Evolutionary conservation across 495 filamentous ascomycete species (phyloP), one percentile per base, ranked within the genome.

Genomic region (Penicillium goetzii): DNA sequence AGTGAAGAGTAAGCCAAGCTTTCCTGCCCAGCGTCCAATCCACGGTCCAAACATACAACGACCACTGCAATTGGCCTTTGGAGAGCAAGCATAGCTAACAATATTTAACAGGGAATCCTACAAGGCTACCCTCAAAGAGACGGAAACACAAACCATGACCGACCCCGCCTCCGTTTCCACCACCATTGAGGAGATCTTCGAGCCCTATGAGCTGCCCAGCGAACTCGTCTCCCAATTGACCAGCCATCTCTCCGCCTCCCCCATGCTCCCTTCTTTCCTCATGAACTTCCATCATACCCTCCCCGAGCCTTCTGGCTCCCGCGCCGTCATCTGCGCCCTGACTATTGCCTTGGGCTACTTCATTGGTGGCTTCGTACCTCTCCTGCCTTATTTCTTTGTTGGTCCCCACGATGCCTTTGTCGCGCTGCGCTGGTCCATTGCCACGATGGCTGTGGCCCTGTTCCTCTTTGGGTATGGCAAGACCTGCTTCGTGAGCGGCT

Each of bases 371-470:
- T 82, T 90, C 26, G 75, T 92, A 0, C 90, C 90, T 12, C 73
- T 93, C 9, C 68, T 91, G n/a, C 90, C 90, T 4, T 93, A 93
- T 71, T 88, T 93, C 68, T 90, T 89, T 62, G 86, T 92, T 36
- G 77, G 78, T 0, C 74, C 75, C 12, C 34, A 74, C 3, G 74
- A 84, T n/a, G 86, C 90, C 2, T 79, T 81, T 55, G 52, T 80
- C 17, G 91, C 88, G 23, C 73, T 94, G 67, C 78, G 77, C 23
- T 89, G 87, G 83, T 91, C 88, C 43, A 89, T 92, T 52, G 80
- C 76, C 0, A 83, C 89, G 3, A 92, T 91, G 84, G 81, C 83
- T 8, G 59, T 90, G 23, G 87, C 89, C 0, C 71, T 94, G 58
- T 92, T 92, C 67, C 63, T 82, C 4, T 94, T 94, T 71, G 90